Evolutionary conservation across 305 asterid genomes (phyloP).

Genomic region (Fraxinus latifolia): DNA sequence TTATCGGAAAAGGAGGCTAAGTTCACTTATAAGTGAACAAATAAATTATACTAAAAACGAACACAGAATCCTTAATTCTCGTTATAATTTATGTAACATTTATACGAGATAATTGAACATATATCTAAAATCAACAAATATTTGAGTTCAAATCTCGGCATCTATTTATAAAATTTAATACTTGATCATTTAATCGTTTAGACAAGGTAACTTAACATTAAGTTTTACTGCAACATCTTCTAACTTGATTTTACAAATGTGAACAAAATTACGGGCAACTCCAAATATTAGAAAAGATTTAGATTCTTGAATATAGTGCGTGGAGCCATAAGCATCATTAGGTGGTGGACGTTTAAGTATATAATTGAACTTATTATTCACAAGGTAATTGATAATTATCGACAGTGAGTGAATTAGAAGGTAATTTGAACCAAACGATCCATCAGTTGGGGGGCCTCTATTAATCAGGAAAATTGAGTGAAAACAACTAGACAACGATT

Average conservation of each 20-base stretch:
- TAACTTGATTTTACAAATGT: neutral
- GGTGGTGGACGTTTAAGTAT: neutral
- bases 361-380: neutral
- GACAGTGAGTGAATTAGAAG: neutral
- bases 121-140: neutral
- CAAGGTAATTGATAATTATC: neutral
- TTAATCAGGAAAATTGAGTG: neutral
- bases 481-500: neutral
- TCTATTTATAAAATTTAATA: neutral
- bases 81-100: neutral
- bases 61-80: neutral
- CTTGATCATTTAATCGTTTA: neutral
- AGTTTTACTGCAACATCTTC: neutral
- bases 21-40: too few species aligned
- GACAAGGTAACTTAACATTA: neutral
- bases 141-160: neutral
- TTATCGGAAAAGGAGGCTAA: too few species aligned
- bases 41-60: neutral
- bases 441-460: neutral
- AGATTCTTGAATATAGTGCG: neutral
- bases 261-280: neutral
- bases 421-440: neutral
- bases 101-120: neutral
- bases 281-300: neutral
- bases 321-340: neutral